Conservation (phyloP, 2,329 filamentous ascomycete species). For the Aureobasidium subglaciale region DNA sequence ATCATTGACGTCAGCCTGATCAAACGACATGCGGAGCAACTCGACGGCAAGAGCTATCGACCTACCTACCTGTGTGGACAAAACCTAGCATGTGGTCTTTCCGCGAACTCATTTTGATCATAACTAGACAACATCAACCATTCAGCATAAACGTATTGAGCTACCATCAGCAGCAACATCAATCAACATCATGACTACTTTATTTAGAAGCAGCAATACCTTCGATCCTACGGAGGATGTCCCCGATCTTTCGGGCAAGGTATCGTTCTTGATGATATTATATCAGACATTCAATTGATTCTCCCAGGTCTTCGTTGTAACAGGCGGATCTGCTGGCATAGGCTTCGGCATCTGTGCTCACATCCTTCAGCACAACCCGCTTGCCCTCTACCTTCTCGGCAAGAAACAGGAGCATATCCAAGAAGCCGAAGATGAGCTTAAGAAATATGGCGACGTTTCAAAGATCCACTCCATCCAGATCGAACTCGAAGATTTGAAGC, state of each 20-base stretch:
- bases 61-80: too few species aligned
- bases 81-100: too few species aligned
- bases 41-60: neutral
- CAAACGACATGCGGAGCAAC: conserved; percentile 1
- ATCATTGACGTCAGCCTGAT: conserved; percentile 4
- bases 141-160: too few species aligned
- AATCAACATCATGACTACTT: conserved; percentile 4
- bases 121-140: neutral
- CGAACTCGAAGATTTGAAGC: conserved; percentile 40
- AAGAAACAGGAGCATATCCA: conserved; percentile 44
- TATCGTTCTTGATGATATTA: conserved; percentile 12
- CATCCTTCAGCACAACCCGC: conserved; percentile 43
- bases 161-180: too few species aligned
- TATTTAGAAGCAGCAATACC: conserved; percentile 26
- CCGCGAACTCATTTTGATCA: too few species aligned
- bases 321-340: conserved; percentile 44
- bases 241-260: conserved; percentile 35
- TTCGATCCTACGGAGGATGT: conserved; percentile 36
- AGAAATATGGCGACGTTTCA: conserved; percentile 38
- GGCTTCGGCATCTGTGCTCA: conserved; percentile 47
- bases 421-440: conserved; percentile 37
- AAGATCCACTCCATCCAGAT: conserved; percentile 41
- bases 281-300: neutral
- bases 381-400: conserved; percentile 43
- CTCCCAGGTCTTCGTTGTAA: conserved; percentile 37